A percentile compares a stretch with the other conserved stretches of the same genome.
phyloP scores from a whole-genome alignment of 2,329 filamentous ascomycete species.

The Talaromyces pinophilus region DNA sequence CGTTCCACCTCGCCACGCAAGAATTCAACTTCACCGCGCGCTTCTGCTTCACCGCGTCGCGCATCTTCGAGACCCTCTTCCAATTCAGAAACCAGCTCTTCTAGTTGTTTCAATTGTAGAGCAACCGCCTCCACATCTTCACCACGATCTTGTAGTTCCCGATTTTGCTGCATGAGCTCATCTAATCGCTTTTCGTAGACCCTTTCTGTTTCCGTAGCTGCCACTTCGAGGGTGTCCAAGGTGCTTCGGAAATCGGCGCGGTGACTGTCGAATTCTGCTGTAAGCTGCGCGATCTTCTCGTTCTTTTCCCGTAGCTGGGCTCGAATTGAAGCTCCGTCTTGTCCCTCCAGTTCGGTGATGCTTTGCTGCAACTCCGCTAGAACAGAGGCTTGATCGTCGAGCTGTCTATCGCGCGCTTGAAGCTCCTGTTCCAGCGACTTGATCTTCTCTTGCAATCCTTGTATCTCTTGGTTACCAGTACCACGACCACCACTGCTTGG shows the following conservation, averaged over 20 bases:
- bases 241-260: constrained; percentile 95
- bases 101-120: constrained; percentile 86
- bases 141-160: constrained; percentile 76
- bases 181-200: constrained; percentile 73
- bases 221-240: constrained; percentile 93
- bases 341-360: constrained; percentile 78
- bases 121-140: constrained; percentile 92
- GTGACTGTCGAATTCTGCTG: constrained; percentile 90
- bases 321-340: constrained; percentile 74
- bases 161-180: constrained; percentile 73
- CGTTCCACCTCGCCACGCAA: constrained; percentile 91
- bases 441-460: constrained; percentile 67
- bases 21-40: constrained; percentile 93
- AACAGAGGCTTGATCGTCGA: constrained; percentile 82
- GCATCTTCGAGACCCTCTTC: constrained; percentile 97
- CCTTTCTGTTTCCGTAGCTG: constrained; percentile 87
- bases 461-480: constrained; percentile 31
- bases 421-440: constrained; percentile 71
- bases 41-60: constrained; percentile 89
- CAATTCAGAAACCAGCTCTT: constrained; percentile 93
- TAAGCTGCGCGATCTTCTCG: constrained; percentile 91
- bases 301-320: constrained; percentile 91
- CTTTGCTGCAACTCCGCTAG: constrained; percentile 88
- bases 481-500: constrained; percentile 13
- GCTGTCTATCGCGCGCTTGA: constrained; percentile 78